These are phyloP conservation scores for Coemansia sp. DNA, from an alignment of 192 early-diverging fungal species.

Conservation along the genomic window DNA sequence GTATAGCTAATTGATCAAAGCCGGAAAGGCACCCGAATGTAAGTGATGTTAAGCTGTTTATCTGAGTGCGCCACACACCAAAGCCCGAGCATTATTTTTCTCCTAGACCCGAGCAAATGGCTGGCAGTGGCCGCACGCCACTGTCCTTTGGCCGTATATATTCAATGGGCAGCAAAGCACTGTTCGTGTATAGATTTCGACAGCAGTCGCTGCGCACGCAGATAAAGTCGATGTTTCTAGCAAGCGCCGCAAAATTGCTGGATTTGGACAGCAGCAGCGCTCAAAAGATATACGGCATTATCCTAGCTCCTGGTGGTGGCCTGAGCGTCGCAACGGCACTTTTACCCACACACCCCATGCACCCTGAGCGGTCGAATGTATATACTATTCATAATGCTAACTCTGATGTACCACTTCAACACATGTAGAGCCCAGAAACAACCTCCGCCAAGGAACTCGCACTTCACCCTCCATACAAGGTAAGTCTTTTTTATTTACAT, in stretches of 20 bases:
- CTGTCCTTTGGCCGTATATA: neutral
- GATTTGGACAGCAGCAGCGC: neutral
- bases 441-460: neutral
- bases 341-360: neutral
- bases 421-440: neutral
- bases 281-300: neutral
- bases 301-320: neutral
- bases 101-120: neutral
- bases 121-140: constrained; percentile 5
- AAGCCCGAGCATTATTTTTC: neutral
- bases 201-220: constrained; percentile 1
- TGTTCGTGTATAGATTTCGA: neutral
- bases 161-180: neutral
- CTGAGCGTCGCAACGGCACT: neutral
- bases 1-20: neutral
- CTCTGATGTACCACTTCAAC: neutral
- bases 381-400: neutral
- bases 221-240: constrained; percentile 6
- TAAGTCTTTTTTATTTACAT: neutral
- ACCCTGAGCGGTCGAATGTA: neutral
- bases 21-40: neutral
- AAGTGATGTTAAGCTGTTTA: neutral
- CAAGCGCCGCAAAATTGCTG: constrained; percentile 11
- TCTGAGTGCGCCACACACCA: constrained; percentile 11
- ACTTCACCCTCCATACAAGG: neutral